A percentile compares a stretch with the other conserved stretches of the same genome.
phyloP scores from a whole-genome alignment of 495 filamentous ascomycete genomes.

The Baudoinia panamericana region DNA sequence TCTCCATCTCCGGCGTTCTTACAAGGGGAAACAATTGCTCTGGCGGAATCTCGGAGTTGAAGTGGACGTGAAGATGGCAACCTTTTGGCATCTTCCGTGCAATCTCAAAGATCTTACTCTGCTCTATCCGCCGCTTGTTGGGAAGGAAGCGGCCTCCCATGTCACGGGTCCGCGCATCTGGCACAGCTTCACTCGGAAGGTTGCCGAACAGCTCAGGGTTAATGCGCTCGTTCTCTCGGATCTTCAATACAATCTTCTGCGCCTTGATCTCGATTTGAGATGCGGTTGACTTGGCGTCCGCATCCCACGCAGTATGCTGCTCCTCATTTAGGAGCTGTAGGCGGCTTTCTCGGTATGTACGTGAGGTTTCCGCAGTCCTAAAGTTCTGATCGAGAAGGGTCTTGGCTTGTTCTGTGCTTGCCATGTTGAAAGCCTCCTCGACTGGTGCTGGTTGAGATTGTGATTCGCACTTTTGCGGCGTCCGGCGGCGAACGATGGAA shows the following conservation, averaged over 20 bases:
- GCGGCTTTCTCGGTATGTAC: conserved; percentile 1
- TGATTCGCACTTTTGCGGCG: too few relatives aligned
- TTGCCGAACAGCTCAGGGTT: conserved; percentile 26
- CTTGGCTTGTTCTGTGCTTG: not conserved
- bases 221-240: conserved; percentile 27
- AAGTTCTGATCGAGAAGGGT: conserved; percentile 1
- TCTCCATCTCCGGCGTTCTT: conserved; percentile 4
- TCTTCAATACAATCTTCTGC: conserved; percentile 18
- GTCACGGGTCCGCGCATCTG: conserved; percentile 22
- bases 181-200: conserved; percentile 24
- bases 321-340: conserved; percentile 18
- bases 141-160: conserved; percentile 32
- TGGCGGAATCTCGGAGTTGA: conserved; percentile 30
- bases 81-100: conserved; percentile 27
- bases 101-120: conserved; percentile 25
- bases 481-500: too few relatives aligned
- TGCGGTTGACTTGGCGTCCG: conserved; percentile 13
- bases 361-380: not conserved
- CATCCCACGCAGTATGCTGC: conserved; percentile 19
- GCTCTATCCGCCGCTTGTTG: conserved; percentile 26
- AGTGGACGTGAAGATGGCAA: conserved; percentile 28
- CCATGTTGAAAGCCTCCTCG: too few relatives aligned
- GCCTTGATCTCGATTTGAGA: conserved; percentile 19
- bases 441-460: too few relatives aligned
- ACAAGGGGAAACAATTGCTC: conserved; percentile 21